A percentile compares a stretch with the other conserved stretches of the same genome.
Conservation (phyloP, 768 basidiomycete species). For the Tephrocybe sp. region DNA sequence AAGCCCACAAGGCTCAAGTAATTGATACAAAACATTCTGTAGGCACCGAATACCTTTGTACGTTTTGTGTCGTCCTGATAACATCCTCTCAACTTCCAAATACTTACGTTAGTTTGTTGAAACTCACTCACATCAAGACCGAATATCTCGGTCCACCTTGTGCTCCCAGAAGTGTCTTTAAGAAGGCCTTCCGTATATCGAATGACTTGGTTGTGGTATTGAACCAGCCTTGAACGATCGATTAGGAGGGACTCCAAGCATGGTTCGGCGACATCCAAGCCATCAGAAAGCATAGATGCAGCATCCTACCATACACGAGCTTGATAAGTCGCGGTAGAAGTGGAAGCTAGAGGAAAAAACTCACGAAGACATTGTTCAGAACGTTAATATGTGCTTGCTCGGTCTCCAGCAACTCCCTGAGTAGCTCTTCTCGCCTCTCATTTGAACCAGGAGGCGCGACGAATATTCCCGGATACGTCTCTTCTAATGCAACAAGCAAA, state of each 20-base stretch:
- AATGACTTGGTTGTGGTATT: constrained; percentile 23
- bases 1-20: constrained; percentile 28
- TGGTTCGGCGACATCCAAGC: constrained; percentile 12
- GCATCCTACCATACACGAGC: constrained; percentile 26
- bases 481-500: constrained; percentile 33
- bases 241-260: constrained; percentile 22
- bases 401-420: constrained; percentile 32
- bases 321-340: not conserved
- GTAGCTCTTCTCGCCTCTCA: constrained; percentile 21
- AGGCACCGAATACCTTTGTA: constrained; percentile 31
- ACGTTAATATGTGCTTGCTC: constrained; percentile 30
- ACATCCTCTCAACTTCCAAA: not conserved
- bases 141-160: constrained; percentile 21
- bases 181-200: constrained; percentile 5
- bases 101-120: not conserved
- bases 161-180: not conserved
- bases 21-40: constrained; percentile 36
- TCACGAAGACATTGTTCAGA: constrained; percentile 29
- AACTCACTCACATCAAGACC: constrained; percentile 17
- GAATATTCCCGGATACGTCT: constrained; percentile 35
- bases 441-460: constrained; percentile 25
- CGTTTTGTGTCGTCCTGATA: constrained; percentile 23
- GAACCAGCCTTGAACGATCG: constrained; percentile 18
- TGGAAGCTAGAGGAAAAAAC: constrained; percentile 8
- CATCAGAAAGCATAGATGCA: constrained; percentile 27